These are phyloP conservation scores for Thamnidium elegans DNA, from an alignment of 192 early-diverging fungal genomes.

Conservation along the genomic window DNA sequence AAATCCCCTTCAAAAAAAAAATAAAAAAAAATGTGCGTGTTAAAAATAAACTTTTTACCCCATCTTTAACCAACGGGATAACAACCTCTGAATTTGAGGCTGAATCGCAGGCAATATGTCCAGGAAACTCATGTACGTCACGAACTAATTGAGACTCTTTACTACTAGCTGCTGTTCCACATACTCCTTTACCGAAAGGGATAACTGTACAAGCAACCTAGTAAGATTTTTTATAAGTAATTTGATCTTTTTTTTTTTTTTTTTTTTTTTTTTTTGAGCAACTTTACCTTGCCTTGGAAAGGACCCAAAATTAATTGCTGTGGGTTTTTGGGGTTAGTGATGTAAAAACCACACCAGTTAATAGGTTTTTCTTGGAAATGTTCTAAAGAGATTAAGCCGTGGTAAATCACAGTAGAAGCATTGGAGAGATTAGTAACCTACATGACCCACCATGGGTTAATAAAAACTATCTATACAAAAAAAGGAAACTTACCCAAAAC, in stretches of 20 bases:
- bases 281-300: constrained; percentile 86
- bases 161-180: constrained; percentile 74
- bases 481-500: constrained; percentile 43
- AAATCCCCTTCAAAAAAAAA: no score
- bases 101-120: constrained; percentile 92
- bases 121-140: constrained; percentile 80
- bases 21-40: no score
- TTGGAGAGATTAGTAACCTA: constrained; percentile 82
- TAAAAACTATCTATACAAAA: background rate
- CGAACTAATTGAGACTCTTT: constrained; percentile 58
- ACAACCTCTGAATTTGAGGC: constrained; percentile 84
- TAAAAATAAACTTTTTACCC: constrained; percentile 31
- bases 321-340: constrained; percentile 47
- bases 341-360: constrained; percentile 83
- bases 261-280: no score
- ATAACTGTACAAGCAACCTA: constrained; percentile 85
- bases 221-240: constrained; percentile 9
- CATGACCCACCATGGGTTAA: background rate
- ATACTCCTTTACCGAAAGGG: constrained; percentile 81
- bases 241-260: background rate
- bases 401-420: constrained; percentile 75
- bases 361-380: constrained; percentile 56
- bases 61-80: constrained; percentile 63
- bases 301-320: constrained; percentile 74
- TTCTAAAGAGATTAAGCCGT: constrained; percentile 67